Percentiles rank a stretch among this genome's conserved stretches.
These are phyloP conservation scores for Kwoniella mangroviensis DNA, from an alignment of 768 basidiomycete genomes.

Conservation along the genomic window DNA sequence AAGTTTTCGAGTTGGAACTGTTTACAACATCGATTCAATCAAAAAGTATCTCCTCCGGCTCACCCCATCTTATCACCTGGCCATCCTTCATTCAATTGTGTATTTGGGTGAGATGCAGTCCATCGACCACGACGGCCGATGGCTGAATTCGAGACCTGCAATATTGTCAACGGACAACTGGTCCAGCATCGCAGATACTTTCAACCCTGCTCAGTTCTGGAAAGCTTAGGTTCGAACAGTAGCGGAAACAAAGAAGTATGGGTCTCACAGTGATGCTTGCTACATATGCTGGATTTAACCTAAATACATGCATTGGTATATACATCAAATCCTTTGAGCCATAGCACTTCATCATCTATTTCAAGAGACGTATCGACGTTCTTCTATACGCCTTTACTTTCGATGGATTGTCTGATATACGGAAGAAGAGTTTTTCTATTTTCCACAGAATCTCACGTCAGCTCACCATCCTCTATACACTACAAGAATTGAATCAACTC, in stretches of 20 bases:
- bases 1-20: background rate
- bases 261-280: no score
- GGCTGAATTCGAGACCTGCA: background rate
- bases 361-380: background rate
- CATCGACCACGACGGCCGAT: no score
- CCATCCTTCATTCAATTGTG: background rate
- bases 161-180: background rate
- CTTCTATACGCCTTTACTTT: background rate
- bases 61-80: conserved; percentile 2
- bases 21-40: background rate
- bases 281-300: no score
- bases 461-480: background rate
- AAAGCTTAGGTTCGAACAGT: no score
- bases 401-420: conserved; percentile 5
- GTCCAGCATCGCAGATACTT: conserved; percentile 2
- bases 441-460: background rate
- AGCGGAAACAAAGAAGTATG: no score
- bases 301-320: no score
- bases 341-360: background rate
- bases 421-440: conserved; percentile 3
- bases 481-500: background rate
- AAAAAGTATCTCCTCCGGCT: conserved; percentile 1
- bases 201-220: background rate
- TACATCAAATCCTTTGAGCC: background rate
- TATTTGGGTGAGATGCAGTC: background rate